These are phyloP conservation scores for Inga oerstediana DNA, from an alignment of 306 rosid genomes.

Conservation along the genomic window DNA sequence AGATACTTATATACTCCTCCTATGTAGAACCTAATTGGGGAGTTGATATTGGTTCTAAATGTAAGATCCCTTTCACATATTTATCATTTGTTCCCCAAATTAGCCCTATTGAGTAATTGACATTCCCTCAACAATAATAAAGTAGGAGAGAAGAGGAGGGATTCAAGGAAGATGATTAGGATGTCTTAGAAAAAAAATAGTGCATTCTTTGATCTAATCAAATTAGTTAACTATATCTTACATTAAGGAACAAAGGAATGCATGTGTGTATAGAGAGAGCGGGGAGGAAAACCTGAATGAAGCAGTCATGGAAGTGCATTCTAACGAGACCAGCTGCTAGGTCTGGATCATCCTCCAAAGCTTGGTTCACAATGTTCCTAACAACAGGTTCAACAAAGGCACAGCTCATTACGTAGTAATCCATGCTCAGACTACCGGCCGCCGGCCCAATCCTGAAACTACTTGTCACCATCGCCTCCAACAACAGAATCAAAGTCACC, in stretches of 20 bases:
- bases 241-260: too few relatives aligned
- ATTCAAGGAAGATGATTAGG: too few relatives aligned
- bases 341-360: constrained; percentile 66
- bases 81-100: too few relatives aligned
- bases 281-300: constrained; percentile 57
- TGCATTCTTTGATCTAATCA: too few relatives aligned
- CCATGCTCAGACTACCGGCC: constrained; percentile 52
- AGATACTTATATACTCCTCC: background rate
- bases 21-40: too few relatives aligned
- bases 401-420: constrained; percentile 65
- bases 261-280: background rate
- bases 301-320: constrained; percentile 92
- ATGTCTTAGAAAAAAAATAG: too few relatives aligned
- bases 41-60: too few relatives aligned
- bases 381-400: constrained; percentile 68
- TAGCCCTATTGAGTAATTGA: too few relatives aligned
- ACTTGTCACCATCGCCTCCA: constrained; percentile 38
- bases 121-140: too few relatives aligned
- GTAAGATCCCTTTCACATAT: too few relatives aligned
- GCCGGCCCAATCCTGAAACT: constrained; percentile 33
- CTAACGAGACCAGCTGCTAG: constrained; percentile 72
- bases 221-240: too few relatives aligned
- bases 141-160: too few relatives aligned
- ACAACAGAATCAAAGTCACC: constrained; percentile 35
- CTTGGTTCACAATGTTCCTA: constrained; percentile 54